Conservation (phyloP, 1,284 basidiomycete species). For the Somion occarium region DNA sequence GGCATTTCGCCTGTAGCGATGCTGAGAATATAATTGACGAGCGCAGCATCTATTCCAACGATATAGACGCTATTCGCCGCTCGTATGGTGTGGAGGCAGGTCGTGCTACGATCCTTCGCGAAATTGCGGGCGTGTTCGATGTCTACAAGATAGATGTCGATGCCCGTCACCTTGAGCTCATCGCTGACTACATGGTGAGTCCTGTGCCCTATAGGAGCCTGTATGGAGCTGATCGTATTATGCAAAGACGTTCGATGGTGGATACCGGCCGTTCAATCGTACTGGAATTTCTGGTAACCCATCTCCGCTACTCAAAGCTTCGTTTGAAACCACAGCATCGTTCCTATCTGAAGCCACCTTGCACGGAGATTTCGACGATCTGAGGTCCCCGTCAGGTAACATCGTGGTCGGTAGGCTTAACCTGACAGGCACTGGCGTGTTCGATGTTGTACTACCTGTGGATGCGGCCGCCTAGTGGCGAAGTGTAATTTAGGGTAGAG, state of each 20-base stretch:
- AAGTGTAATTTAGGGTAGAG: neutral
- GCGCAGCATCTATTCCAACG: conserved; percentile 88
- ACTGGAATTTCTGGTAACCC: conserved; percentile 90
- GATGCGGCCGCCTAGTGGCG: conserved; percentile 9
- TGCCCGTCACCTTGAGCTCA: conserved; percentile 91
- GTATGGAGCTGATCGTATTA: conserved; percentile 8
- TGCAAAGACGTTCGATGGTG: conserved; percentile 98
- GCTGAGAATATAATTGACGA: conserved; percentile 75
- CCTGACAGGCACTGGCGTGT: conserved; percentile 83
- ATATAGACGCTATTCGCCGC: conserved; percentile 88
- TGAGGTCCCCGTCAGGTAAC: conserved; percentile 85
- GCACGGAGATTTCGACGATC: conserved; percentile 91
- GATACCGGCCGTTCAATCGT: conserved; percentile 97
- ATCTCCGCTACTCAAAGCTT: conserved; percentile 94
- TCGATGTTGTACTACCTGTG: conserved; percentile 72
- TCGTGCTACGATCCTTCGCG: conserved; percentile 84
- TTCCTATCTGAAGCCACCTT: conserved; percentile 95
- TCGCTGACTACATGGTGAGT: conserved; percentile 98
- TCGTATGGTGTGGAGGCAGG: conserved; percentile 99
- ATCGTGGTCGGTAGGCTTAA: conserved; percentile 89
- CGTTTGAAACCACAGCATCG: conserved; percentile 95
- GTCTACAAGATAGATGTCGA: conserved; percentile 98
- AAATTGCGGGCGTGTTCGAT: conserved; percentile 92
- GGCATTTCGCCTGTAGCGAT: conserved; percentile 73
- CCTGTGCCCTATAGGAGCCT: neutral